phyloP scores from a whole-genome alignment of 169 alveolate genomes.

The Plasmodium falciparum region DNA sequence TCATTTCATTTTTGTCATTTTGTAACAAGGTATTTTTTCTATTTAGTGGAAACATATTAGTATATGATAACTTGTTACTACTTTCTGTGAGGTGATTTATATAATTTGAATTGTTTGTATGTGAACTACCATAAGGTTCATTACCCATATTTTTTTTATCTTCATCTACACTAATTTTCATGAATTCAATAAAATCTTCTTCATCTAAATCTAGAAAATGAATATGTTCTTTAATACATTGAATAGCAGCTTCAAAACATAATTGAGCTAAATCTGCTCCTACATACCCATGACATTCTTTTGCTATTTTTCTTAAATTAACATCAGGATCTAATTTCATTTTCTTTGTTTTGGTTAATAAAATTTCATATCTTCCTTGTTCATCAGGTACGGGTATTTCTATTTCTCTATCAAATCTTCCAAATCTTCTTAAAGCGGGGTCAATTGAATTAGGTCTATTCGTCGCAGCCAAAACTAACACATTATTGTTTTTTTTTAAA shows the following conservation, averaged over 20 bases:
- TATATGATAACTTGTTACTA: background rate
- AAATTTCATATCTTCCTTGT: conserved; percentile 92
- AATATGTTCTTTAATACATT: conserved; percentile 82
- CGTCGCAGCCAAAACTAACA: conserved; percentile 95
- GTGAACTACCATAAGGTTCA: background rate
- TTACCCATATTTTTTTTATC: background rate
- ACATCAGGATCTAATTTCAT: conserved; percentile 90
- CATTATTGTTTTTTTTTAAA: conserved; percentile 80
- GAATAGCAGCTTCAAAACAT: conserved; percentile 92
- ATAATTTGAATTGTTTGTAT: background rate
- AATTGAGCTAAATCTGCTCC: conserved; percentile 94
- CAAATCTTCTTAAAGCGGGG: conserved; percentile 91
- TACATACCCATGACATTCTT: conserved; percentile 95
- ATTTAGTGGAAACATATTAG: background rate
- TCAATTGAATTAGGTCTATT: conserved; percentile 92
- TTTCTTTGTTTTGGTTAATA: conserved; percentile 89
- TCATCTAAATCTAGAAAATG: conserved; percentile 63
- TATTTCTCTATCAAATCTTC: conserved; percentile 91
- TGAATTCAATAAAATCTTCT: conserved; percentile 68
- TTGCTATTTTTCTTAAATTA: conserved; percentile 89
- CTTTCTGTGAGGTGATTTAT: background rate
- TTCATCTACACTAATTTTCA: conserved; percentile 36
- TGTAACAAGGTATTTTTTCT: background rate
- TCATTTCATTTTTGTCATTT: background rate
- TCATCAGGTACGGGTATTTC: conserved; percentile 91